phyloP scores from a whole-genome alignment of 2,329 filamentous ascomycete genomes.

The Emergomyces orientalis region DNA sequence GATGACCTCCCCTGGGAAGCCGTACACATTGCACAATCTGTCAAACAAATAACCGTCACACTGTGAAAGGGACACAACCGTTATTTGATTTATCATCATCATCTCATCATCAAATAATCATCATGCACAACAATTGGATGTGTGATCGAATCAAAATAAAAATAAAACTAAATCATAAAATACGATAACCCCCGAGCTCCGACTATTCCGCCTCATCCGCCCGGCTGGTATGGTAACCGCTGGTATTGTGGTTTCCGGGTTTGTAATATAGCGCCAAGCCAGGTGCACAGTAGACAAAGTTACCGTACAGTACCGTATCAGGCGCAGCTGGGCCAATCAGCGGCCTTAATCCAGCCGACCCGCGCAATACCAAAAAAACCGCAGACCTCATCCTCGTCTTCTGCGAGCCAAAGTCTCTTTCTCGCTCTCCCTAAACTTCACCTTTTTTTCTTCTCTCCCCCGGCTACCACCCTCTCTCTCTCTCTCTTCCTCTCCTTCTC shows the following conservation, averaged over 20 bases:
- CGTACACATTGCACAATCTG: no score
- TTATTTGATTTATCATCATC: neutral
- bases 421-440: conserved; percentile 13
- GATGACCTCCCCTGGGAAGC: no score
- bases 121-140: no score
- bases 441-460: conserved; percentile 13
- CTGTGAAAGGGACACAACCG: neutral
- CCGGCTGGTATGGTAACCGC: neutral
- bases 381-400: conserved; percentile 7
- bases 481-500: conserved; percentile 8
- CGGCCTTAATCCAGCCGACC: neutral
- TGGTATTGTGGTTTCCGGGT: neutral
- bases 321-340: neutral
- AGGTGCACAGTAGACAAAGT: neutral
- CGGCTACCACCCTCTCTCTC: conserved; percentile 3
- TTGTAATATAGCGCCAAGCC: neutral
- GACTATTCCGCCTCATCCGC: conserved; percentile 5
- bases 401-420: conserved; percentile 11
- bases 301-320: neutral
- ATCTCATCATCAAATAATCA: neutral
- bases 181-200: neutral
- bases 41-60: no score
- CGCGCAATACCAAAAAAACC: neutral
- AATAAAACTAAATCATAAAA: neutral
- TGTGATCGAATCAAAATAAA: no score